Base-by-base conservation (phyloP, 495 filamentous ascomycete genomes). In the Arthonia radiata region DNA sequence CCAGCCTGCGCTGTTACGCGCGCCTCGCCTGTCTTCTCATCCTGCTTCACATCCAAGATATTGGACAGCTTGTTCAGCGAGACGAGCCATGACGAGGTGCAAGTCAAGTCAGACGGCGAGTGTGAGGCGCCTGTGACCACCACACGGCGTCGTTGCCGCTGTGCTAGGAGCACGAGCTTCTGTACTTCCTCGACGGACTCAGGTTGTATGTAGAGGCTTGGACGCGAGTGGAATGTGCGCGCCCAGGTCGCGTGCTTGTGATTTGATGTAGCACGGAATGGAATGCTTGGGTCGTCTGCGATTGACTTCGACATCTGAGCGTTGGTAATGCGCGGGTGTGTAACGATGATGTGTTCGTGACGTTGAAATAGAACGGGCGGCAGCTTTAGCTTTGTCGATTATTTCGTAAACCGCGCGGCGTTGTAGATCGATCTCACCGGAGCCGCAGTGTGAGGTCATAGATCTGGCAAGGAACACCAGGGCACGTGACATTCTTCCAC, bases 191-290 rank as follows among this genome's bases (percentile, higher is more conserved):
- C 53, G 27, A 77, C 52, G 1, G 70, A 66, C 32, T 75, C 54
- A 1, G 86, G 86, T 30, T 68, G 74, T 36, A 94, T 61, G 48
- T 79, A 92, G 31, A 93, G 65, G 49, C 92, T 81, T 1, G 86
- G 86, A 12, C 66, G 61, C 23, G 68, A 78, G 42, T 69, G 69
- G 52, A 81, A 86, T 21, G 86, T 94, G 42, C 69, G 72, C 15
- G 89, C 86, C 86, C 86, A 97, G n/a, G 89, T 97, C 39, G 73
- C 70, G 56, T 97, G 86, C 18, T 62, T 49, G 48, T 93, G 65
- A 17, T 60, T 49, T 30, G 53, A 47, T 26, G 59, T 55, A 3
- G 75, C 71, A 47, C 70, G 76, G 56, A 93, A 92, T n/a, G n/a
- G n/a, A n/a, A n/a, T n/a, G n/a, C n/a, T n/a, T n/a, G n/a, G n/a